Evolutionary conservation across 306 rosid genomes (phyloP).

Genomic region (Prunus salicina): DNA sequence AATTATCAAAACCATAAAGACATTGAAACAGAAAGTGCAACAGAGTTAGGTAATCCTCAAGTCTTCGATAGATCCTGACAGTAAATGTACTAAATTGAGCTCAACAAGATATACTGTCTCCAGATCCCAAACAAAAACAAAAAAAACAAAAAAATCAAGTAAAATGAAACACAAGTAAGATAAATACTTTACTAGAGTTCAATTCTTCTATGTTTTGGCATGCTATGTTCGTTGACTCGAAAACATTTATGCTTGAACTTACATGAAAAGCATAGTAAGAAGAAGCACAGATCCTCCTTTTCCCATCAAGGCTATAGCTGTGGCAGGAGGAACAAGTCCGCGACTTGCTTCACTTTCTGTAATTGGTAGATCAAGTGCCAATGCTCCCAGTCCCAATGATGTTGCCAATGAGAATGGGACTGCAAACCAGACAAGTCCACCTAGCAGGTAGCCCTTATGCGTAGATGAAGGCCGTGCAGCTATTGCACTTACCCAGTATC

Average conservation of each 20-base stretch:
- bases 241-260: conserved; percentile 28
- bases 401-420: conserved; percentile 97
- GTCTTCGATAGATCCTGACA: too few species aligned
- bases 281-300: conserved; percentile 90
- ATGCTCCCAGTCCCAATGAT: conserved; percentile 81
- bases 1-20: conserved; percentile 6
- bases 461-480: conserved; percentile 97
- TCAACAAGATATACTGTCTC: too few species aligned
- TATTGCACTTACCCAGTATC: conserved; percentile 97
- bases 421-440: conserved; percentile 97
- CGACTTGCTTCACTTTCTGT: conserved; percentile 71
- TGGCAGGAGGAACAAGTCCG: conserved; percentile 95
- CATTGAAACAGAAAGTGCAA: neutral
- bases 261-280: conserved; percentile 94
- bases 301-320: conserved; percentile 94
- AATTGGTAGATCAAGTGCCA: conserved; percentile 90
- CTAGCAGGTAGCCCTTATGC: conserved; percentile 91
- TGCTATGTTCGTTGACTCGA: neutral
- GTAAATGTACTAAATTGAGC: too few species aligned
- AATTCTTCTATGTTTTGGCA: neutral
- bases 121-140: too few species aligned
- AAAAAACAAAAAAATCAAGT: too few species aligned
- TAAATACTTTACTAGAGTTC: too few species aligned
- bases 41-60: too few species aligned
- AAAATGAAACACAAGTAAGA: too few species aligned